Evolutionary conservation across 192 early-diverging fungal genomes (phyloP), one percentile per base, ranked within the genome.

Genomic region (Geranomyces variabilis): DNA sequence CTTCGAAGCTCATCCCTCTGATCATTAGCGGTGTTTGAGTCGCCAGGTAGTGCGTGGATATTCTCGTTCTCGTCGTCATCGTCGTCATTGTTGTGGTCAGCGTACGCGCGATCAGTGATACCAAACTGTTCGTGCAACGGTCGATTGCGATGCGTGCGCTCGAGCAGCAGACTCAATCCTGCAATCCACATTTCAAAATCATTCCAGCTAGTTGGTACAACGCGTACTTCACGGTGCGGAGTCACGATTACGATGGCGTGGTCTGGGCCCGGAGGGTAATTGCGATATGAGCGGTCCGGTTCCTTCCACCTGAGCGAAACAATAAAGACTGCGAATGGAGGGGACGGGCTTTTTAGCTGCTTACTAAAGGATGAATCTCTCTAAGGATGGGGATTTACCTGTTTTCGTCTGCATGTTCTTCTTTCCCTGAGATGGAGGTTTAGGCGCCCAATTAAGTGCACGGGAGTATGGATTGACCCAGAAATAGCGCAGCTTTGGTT

Each of bases 401-500:
- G 81, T 77, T 48, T 78, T 82, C 17, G 75, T 73, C 41, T 61
- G 60, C 66, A 63, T 73, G 19, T 64, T 72, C 49, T 74, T 68
- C 45, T 66, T 69, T 19, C 75, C 63, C 57, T 81, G 76, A 66
- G 63, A 76, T 4, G 79, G 74, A 13, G 79, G 75, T 24, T 69
- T 75, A 7, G 44, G 26, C 9, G 82, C 66, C 82, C 82, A 83
- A 33, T 74, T 63, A 10, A 83, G 66, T n/a, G 75, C 67, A 34
- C 79, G 68, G 22, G 77, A 76, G 48, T 82, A 83, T 29, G 82
- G 82, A 46, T 82, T 77, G 12, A 83, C 73, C 82, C 82, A 83
- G 63, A 83, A 80, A 63, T 77, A 83, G 1, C 82, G 70, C 48
- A 81, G 43, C 21, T 83, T 66, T 12, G 81, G 81, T 15, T 83